A percentile compares a stretch with the other conserved stretches of the same genome.
Evolutionary conservation across 2,329 filamentous ascomycete species (phyloP).

Genomic region (Venturia nashicola): DNA sequence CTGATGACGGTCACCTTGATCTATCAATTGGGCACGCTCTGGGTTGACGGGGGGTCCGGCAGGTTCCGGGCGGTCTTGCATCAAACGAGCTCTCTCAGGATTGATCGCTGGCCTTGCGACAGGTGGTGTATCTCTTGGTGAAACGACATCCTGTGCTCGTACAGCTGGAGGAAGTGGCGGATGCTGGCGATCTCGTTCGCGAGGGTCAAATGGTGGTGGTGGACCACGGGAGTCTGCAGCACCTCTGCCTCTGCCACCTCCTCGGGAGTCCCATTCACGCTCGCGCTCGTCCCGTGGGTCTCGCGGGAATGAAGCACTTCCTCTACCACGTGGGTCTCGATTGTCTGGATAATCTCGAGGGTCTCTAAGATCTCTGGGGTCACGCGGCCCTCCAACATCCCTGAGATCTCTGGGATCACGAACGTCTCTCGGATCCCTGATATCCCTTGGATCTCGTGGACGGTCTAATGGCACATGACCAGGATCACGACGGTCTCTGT

Average conservation of each 20-base stretch:
- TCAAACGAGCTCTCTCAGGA: slow-evolving; percentile 6
- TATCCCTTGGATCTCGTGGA: slow-evolving; percentile 22
- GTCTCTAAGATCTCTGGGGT: slow-evolving; percentile 18
- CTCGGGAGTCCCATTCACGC: neutral
- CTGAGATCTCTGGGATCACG: slow-evolving; percentile 13
- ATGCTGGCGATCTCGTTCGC: slow-evolving; percentile 3
- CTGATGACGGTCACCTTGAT: slow-evolving; percentile 16
- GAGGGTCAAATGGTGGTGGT: neutral
- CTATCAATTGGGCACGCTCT: slow-evolving; percentile 30
- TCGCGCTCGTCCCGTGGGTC: neutral
- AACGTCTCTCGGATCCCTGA: slow-evolving; percentile 14
- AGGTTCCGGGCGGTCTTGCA: slow-evolving; percentile 12
- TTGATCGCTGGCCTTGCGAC: slow-evolving; percentile 8
- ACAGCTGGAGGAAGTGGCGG: neutral
- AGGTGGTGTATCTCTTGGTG: neutral
- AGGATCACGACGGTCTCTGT: slow-evolving; percentile 19
- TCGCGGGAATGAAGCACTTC: neutral
- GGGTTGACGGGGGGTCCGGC: slow-evolving; percentile 26
- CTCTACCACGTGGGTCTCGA: neutral
- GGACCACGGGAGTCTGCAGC: neutral
- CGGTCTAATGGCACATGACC: slow-evolving; percentile 19
- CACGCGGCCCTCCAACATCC: slow-evolving; percentile 22
- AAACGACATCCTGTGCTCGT: neutral
- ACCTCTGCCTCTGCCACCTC: neutral
- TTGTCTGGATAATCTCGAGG: neutral